These are phyloP conservation scores for Oryza glumipatula DNA, from an alignment of 176 grass and related monocot genomes.

Conservation along the genomic window DNA sequence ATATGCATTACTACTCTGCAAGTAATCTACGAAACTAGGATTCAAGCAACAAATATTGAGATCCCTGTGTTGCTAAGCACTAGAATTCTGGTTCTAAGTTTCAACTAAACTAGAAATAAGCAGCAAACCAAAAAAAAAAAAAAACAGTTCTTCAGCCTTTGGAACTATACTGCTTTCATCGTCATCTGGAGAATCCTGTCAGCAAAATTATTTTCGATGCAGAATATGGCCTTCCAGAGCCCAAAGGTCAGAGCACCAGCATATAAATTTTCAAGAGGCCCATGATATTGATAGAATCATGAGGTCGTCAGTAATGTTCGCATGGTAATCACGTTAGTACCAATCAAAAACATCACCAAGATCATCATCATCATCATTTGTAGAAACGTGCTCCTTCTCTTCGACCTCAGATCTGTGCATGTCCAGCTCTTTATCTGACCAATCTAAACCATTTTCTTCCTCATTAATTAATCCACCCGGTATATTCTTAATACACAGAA, in stretches of 20 bases:
- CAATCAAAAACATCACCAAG: conserved; percentile 55
- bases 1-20: background rate
- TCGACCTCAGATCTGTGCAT: conserved; percentile 27
- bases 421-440: conserved; percentile 21
- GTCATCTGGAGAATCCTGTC: background rate
- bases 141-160: background rate
- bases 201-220: background rate
- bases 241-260: background rate
- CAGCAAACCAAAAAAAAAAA: background rate
- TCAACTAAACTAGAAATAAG: conserved; percentile 30
- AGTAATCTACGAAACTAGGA: background rate
- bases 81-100: background rate
- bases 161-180: background rate
- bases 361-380: conserved; percentile 50
- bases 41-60: background rate
- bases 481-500: conserved; percentile 28
- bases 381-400: conserved; percentile 37
- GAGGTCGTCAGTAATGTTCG: background rate
- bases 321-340: conserved; percentile 41
- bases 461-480: conserved; percentile 5
- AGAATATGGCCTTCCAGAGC: background rate
- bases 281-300: conserved; percentile 9
- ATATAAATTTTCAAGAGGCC: background rate
- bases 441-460: conserved; percentile 37
- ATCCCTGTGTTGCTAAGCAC: background rate